Evolutionary conservation across 2,329 filamentous ascomycete genomes (phyloP).

Genomic region (Neofusicoccum cordaticola): DNA sequence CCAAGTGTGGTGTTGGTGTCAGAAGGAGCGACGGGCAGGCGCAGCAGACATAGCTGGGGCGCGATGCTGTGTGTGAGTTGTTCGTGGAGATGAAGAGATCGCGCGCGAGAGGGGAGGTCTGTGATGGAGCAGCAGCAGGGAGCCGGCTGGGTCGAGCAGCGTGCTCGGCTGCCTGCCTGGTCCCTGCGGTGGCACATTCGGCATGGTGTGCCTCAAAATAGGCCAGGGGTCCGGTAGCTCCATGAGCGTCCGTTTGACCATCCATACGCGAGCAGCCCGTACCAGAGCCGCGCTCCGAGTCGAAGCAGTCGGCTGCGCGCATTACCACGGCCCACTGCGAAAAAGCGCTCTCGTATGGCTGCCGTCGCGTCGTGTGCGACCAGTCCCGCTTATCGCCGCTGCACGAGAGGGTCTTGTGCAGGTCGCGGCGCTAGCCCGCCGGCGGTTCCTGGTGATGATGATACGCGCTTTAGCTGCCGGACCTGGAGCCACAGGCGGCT

Average conservation of each 20-base stretch:
- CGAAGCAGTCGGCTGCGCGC: not conserved
- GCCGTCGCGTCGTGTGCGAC: not conserved
- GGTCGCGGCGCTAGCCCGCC: not conserved
- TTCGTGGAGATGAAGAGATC: constrained; percentile 5
- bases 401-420: not conserved
- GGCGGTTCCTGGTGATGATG: constrained; percentile 11
- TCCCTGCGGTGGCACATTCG: constrained; percentile 6
- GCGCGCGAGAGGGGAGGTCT: constrained; percentile 10
- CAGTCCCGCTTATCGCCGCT: constrained; percentile 14
- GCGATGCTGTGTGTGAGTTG: constrained; percentile 10
- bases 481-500: not conserved
- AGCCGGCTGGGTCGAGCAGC: not conserved
- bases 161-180: not conserved
- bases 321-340: not conserved
- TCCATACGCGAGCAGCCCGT: constrained; percentile 2
- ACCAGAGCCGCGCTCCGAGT: not conserved
- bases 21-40: constrained; percentile 16
- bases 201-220: constrained; percentile 6
- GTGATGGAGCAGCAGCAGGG: constrained; percentile 14
- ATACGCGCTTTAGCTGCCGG: constrained; percentile 3
- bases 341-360: not conserved
- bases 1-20: not conserved
- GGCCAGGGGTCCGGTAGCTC: constrained; percentile 6
- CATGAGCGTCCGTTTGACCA: not conserved
- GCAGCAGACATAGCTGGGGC: constrained; percentile 17